A percentile compares a stretch with the other conserved stretches of the same genome.
These are phyloP conservation scores for Rhodocollybia butyracea DNA, from an alignment of 768 basidiomycete genomes.

Conservation along the genomic window DNA sequence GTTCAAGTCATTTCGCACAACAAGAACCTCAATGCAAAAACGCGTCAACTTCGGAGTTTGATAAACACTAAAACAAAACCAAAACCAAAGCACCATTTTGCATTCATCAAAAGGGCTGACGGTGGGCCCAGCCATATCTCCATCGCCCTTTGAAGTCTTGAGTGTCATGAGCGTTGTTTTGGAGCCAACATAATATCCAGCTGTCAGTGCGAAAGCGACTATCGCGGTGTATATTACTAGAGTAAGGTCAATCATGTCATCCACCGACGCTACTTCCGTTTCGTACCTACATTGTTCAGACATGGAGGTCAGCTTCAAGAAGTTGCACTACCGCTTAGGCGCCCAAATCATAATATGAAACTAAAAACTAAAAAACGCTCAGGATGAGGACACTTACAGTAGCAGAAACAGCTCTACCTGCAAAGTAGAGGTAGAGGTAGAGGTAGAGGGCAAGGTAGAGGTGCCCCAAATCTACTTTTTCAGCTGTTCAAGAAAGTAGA, in stretches of 20 bases:
- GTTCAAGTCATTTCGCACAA: constrained; percentile 42
- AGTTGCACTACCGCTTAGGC: too few relatives aligned
- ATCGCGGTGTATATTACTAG: constrained; percentile 22
- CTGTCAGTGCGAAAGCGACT: constrained; percentile 30
- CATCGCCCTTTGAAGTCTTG: constrained; percentile 14
- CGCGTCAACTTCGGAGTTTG: background rate
- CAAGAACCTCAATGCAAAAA: constrained; percentile 47
- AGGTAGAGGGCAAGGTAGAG: too few relatives aligned
- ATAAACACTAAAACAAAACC: background rate
- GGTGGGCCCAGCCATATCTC: constrained; percentile 21
- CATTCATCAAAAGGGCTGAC: constrained; percentile 45
- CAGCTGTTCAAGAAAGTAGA: too few relatives aligned
- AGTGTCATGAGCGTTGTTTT: constrained; percentile 18
- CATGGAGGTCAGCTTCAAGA: constrained; percentile 10
- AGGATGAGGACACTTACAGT: too few relatives aligned
- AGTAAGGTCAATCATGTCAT: background rate
- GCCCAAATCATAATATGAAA: too few relatives aligned
- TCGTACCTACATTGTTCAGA: constrained; percentile 1
- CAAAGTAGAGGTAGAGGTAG: too few relatives aligned
- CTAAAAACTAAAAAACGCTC: too few relatives aligned
- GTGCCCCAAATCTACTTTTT: too few relatives aligned
- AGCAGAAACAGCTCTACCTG: too few relatives aligned
- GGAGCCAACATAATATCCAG: constrained; percentile 41
- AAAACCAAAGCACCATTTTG: constrained; percentile 43
- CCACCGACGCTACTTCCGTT: background rate